Evolutionary conservation across 1,284 basidiomycete species (phyloP), one percentile per base, ranked within the genome.

Genomic region (Sphagnurus paluster): DNA sequence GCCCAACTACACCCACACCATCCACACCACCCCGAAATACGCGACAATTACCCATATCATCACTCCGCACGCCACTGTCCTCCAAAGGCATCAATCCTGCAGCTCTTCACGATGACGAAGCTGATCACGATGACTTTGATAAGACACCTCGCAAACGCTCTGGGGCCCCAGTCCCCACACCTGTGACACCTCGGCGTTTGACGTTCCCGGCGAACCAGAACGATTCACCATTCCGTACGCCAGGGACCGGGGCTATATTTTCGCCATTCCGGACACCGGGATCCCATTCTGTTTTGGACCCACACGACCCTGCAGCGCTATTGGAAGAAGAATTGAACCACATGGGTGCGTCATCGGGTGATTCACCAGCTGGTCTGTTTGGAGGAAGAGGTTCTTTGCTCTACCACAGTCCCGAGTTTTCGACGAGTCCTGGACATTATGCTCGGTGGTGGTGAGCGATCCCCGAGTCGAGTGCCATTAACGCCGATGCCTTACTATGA

Each of bases 291-390:
- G 70, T 84, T 16, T 77, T 77, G 49, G 85, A 87, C 58, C 84
- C 84, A 21, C 80, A 85, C 53, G 84, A 87, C 60, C 81, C 85
- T 4, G 67, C 76, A 16, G 67, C 73, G 26, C 56, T 87, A 32
- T 64, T 87, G 23, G 81, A 86, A 39, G 85, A 87, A 39, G 84
- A 87, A 49, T 65, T 87, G 44, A 75, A 72, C 38, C 66, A 77
- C 42, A 63, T 80, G 45, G 71, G 72, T 4, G 67, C 50, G 43
- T 70, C 72, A 4, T 67, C 50, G 23, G 63, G 71, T 21, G 80
- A 79, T 41, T 85, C 80, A 51, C 84, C 83, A 1, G 69, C 65
- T 0, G 82, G 83, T 0, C 54, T 84, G 41, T 86, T 77, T 61
- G 83, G 77, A 17, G 65, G 62, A 8, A 62, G 55, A 34, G 68